A percentile compares a stretch with the other conserved stretches of the same genome.
These are phyloP conservation scores for Plantago major DNA, from an alignment of 257 asterid species.

Conservation along the genomic window DNA sequence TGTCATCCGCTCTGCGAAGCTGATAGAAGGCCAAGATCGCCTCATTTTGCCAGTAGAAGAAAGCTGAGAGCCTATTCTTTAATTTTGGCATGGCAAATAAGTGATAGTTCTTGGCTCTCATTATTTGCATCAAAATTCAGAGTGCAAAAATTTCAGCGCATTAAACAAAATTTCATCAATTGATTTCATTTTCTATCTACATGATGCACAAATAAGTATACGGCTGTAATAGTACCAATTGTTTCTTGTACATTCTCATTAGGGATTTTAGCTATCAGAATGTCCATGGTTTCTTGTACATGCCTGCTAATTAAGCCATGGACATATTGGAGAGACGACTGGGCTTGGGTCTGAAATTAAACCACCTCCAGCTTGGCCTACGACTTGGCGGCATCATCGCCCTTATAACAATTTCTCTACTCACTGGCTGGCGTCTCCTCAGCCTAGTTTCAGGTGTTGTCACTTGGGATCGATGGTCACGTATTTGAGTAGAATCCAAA, in stretches of 20 bases:
- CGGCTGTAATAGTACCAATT: too few species aligned
- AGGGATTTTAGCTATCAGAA: too few species aligned
- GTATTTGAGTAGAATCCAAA: not conserved
- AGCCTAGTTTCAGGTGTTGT: conserved; percentile 9
- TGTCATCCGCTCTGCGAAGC: conserved; percentile 69
- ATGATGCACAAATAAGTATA: too few species aligned
- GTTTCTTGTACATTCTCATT: too few species aligned
- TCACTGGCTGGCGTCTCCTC: conserved; percentile 37
- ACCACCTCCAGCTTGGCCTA: conserved; percentile 53
- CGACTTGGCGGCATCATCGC: conserved; percentile 54
- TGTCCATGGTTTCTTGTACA: too few species aligned
- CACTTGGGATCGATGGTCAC: conserved; percentile 8
- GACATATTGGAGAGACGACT: conserved; percentile 52
- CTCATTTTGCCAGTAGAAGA: conserved; percentile 53
- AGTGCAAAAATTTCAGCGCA: not conserved
- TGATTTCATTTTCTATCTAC: too few species aligned
- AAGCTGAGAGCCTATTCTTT: conserved; percentile 19
- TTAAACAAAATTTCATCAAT: too few species aligned
- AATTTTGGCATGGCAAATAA: not conserved
- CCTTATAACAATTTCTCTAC: conserved; percentile 51
- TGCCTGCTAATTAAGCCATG: conserved; percentile 16
- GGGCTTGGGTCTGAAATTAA: conserved; percentile 59
- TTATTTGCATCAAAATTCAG: not conserved
- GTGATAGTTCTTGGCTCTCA: not conserved
- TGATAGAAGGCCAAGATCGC: conserved; percentile 84